A percentile compares a stretch with the other conserved stretches of the same genome.
Conservation (phyloP, 2,329 filamentous ascomycete genomes). For the Calonectria leucothoes region DNA sequence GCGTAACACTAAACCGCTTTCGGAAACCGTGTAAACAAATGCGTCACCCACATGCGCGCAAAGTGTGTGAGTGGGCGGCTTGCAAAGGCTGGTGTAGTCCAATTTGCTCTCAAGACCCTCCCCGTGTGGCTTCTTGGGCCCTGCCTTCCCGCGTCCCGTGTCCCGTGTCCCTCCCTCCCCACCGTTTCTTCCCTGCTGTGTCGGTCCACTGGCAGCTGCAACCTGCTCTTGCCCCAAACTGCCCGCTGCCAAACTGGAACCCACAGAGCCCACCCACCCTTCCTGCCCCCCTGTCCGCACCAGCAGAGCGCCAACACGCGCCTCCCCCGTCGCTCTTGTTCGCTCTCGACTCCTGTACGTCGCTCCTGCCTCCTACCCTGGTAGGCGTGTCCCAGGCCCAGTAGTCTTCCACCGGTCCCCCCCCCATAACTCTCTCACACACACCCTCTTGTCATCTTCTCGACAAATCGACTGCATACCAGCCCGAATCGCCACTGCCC, state of each 20-base stretch:
- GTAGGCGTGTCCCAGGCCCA: conserved; percentile 29
- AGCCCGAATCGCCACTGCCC: conserved; percentile 40
- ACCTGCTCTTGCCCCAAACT: conserved; percentile 19
- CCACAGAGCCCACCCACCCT: conserved; percentile 14
- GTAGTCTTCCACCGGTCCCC: conserved; percentile 29
- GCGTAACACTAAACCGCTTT: conserved; percentile 44
- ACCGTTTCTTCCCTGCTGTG: conserved; percentile 20
- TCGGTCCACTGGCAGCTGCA: conserved; percentile 26
- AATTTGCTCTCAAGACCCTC: conserved; percentile 23
- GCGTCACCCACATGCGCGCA: conserved; percentile 44
- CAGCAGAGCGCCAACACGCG: conserved; percentile 36
- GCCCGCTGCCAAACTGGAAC: conserved; percentile 23
- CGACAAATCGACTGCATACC: conserved; percentile 42
- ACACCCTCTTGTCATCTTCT: conserved; percentile 38
- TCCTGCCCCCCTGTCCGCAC: conserved; percentile 27
- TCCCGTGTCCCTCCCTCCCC: conserved; percentile 28
- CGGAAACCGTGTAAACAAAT: conserved; percentile 52
- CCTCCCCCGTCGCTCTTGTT: conserved; percentile 30
- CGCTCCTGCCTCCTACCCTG: conserved; percentile 9
- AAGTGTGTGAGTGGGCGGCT: conserved; percentile 3
- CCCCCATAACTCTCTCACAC: conserved; percentile 37
- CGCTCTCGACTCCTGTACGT: conserved; percentile 30
- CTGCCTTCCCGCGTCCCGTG: conserved; percentile 30
- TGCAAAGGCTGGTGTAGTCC: conserved; percentile 17
- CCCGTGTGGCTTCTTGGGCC: conserved; percentile 19